These are phyloP conservation scores for Colletotrichum sp. DNA, from an alignment of 2,329 filamentous ascomycete species.

Conservation along the genomic window DNA sequence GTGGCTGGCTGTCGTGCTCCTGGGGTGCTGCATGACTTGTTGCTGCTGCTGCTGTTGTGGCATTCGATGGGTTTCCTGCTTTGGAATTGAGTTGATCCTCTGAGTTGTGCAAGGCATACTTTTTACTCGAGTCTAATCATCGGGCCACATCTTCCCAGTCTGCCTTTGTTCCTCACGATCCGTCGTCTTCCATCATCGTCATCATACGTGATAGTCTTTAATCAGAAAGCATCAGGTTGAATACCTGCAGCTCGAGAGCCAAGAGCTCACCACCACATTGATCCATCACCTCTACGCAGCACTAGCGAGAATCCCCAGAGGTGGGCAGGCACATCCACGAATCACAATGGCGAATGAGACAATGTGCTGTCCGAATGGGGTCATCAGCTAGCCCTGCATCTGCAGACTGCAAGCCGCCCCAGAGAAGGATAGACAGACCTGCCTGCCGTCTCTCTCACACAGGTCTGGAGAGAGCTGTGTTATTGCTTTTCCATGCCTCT, in stretches of 20 bases:
- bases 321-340: not conserved
- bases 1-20: not conserved
- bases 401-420: not conserved
- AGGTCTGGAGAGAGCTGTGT: not conserved
- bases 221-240: not conserved
- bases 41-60: not conserved
- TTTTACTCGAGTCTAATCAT: not conserved
- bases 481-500: not conserved
- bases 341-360: not conserved
- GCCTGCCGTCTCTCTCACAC: not conserved
- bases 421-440: not conserved
- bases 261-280: not conserved
- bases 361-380: constrained; percentile 8
- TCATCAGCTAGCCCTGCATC: not conserved
- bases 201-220: not conserved
- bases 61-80: not conserved
- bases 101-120: not conserved
- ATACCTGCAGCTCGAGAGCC: not conserved
- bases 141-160: not conserved
- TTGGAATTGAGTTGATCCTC: not conserved
- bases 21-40: not conserved
- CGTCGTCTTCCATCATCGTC: not conserved
- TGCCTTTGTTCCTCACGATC: not conserved
- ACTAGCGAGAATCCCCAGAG: not conserved
- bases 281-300: not conserved